Base-by-base conservation (phyloP, 257 asterid species). In the Lycium ferocissimum region DNA sequence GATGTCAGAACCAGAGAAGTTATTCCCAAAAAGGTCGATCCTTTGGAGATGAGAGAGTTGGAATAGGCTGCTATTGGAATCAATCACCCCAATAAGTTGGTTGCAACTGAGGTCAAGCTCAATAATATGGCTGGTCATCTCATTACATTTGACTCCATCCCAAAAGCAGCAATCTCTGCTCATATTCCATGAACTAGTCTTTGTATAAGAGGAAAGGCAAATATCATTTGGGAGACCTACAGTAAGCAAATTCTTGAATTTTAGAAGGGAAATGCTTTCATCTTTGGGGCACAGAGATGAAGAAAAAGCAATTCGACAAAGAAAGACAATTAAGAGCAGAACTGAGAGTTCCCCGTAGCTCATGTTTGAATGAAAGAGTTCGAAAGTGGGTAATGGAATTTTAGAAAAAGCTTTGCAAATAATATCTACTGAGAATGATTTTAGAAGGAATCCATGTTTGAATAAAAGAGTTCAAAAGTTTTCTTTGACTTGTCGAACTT, bases 131-230 rank as follows among this genome's bases (percentile, higher is more conserved):
- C 88, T 87, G 4, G 81, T 85, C 11, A 79, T 14, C 5, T 40
- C 51, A 59, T 82, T 56, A 12, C 90, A 85, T 9, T 38, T 79
- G 6, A 87, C 85, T 17, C 88, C 88, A 58, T 87, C 88, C 88
- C 88, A 87, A 5, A 0, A 63, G n/a, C 88, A 85, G 8, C 90
- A 85, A 9, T 85, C 88, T 14, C 84, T 76, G 13, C 84, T 87
- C 53, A 14, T 20, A 12, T 85, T 82, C 89, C 87, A 85, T 40
- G 88, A 76, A 7, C 0, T 37, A 0, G 17, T 85, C 54, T 78
- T 66, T 0, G 84, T 45, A 69, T 57, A 81, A 61, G 85, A 40
- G 14, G n/a, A 2, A 57, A 40, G 5, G 33, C 33, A 26, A 26
- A 26, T 26, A 26, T 26, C 33, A 40, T 40, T 5, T 7, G 0